Evolutionary conservation across 352 stramenopile genomes (phyloP).

Genomic region (Pythium guiyangense): DNA sequence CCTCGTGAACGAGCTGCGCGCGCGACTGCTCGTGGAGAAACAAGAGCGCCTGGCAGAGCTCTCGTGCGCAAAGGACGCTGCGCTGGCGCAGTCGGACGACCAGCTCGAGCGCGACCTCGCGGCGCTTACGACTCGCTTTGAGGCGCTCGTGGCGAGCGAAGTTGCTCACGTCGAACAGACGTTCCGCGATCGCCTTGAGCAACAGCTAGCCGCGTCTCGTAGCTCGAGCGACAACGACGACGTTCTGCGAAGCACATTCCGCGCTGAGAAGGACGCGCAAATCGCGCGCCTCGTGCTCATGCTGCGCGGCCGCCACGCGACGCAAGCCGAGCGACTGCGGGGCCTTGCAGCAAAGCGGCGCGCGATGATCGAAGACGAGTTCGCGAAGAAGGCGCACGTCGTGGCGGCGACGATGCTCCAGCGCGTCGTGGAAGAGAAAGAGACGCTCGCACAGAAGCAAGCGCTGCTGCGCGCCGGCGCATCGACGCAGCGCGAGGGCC

Average conservation of each 20-base stretch:
- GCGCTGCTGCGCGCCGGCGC: slow-evolving; percentile 12
- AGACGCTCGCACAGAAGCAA: slow-evolving; percentile 34
- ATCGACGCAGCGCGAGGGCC: background rate
- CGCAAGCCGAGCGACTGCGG: slow-evolving; percentile 21
- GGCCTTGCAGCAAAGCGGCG: slow-evolving; percentile 17
- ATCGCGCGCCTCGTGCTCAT: slow-evolving; percentile 40
- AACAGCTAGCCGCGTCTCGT: background rate
- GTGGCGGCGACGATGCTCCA: slow-evolving; percentile 47
- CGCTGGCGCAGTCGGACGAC: slow-evolving; percentile 20
- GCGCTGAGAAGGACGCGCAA: slow-evolving; percentile 34
- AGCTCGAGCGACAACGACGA: slow-evolving; percentile 11
- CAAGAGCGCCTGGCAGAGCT: slow-evolving; percentile 43
- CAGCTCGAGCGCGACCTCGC: slow-evolving; percentile 9
- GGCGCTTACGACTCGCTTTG: slow-evolving; percentile 10
- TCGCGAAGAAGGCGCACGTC: slow-evolving; percentile 36
- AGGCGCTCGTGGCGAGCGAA: slow-evolving; percentile 28
- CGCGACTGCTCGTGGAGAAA: slow-evolving; percentile 41
- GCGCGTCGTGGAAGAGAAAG: slow-evolving; percentile 44
- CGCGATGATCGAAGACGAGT: slow-evolving; percentile 46
- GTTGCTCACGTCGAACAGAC: slow-evolving; percentile 29
- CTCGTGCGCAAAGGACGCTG: slow-evolving; percentile 26
- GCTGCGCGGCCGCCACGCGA: slow-evolving; percentile 31
- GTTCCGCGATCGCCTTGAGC: slow-evolving; percentile 12
- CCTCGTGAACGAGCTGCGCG: slow-evolving; percentile 37
- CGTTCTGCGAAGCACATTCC: slow-evolving; percentile 3